phyloP scores from a whole-genome alignment of 228 moss, liverwort and hornwort species.

The Sphagnum fallax region DNA sequence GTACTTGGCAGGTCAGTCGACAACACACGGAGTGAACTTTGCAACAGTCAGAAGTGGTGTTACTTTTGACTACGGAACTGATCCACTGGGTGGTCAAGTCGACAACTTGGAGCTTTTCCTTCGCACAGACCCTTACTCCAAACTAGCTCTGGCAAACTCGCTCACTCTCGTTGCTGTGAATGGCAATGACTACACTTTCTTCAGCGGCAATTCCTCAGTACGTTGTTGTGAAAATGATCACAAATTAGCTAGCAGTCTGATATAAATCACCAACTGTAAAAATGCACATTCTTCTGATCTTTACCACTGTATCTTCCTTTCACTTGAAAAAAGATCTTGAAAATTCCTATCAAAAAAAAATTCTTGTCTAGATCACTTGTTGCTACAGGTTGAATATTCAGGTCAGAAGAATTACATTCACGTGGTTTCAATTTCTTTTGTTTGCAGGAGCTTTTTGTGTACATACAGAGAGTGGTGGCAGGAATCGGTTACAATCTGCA shows the following conservation, averaged over 20 bases:
- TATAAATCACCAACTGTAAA: neutral
- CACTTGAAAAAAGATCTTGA: neutral
- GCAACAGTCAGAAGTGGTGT: neutral
- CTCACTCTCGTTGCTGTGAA: neutral
- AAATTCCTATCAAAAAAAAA: neutral
- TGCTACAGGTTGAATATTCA: neutral
- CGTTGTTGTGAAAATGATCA: neutral
- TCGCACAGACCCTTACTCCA: neutral
- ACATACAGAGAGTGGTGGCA: constrained; percentile 1
- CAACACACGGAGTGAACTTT: constrained; percentile 6
- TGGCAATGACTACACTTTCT: constrained; percentile 3
- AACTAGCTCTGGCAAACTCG: neutral
- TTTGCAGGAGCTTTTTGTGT: neutral
- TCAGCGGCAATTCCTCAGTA: constrained; percentile 2
- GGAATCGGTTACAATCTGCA: neutral
- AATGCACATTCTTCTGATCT: neutral
- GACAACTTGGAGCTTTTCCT: constrained; percentile 3
- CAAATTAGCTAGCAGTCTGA: too few species aligned
- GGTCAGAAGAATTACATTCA: neutral
- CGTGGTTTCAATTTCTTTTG: too few species aligned
- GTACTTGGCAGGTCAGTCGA: neutral
- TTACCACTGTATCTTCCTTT: neutral
- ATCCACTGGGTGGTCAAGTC: constrained; percentile 4
- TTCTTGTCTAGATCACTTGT: neutral
- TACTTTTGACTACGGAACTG: neutral